phyloP scores from a whole-genome alignment of 805 yeast species.

The Candida pini region DNA sequence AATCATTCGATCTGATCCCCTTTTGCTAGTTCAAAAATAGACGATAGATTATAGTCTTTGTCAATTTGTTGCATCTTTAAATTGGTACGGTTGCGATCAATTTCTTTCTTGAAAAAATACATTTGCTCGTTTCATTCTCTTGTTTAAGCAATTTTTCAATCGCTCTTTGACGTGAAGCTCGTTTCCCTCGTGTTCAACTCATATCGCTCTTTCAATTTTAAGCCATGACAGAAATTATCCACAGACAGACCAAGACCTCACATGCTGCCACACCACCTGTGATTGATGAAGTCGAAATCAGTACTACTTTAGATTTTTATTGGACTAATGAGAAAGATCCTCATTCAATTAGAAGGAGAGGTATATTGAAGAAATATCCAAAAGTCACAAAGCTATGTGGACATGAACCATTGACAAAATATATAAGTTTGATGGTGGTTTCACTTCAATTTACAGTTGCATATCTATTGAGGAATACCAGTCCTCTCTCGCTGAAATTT shows the following conservation, averaged over 20 bases:
- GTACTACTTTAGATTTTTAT: slow-evolving; percentile 49
- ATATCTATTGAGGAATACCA: slow-evolving; percentile 49
- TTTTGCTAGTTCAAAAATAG: too few relatives aligned
- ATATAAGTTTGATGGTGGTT: slow-evolving; percentile 62
- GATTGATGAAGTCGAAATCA: slow-evolving; percentile 17
- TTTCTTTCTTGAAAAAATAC: too few relatives aligned
- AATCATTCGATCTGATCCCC: too few relatives aligned
- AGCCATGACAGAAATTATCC: slow-evolving; percentile 17
- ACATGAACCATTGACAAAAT: slow-evolving; percentile 81
- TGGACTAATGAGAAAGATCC: slow-evolving; percentile 85
- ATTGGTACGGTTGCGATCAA: too few relatives aligned
- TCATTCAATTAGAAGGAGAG: slow-evolving; percentile 67
- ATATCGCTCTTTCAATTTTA: too few relatives aligned
- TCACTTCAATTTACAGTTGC: slow-evolving; percentile 63
- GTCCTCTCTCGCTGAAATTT: slow-evolving; percentile 49
- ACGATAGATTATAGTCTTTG: too few relatives aligned
- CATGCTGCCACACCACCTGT: slow-evolving; percentile 20
- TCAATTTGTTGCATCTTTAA: too few relatives aligned
- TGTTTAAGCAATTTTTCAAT: too few relatives aligned
- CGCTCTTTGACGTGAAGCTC: too few relatives aligned
- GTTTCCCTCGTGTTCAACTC: too few relatives aligned
- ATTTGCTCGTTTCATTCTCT: too few relatives aligned
- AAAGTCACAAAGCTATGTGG: slow-evolving; percentile 77
- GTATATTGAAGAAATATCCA: slow-evolving; percentile 70
- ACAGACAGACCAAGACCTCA: slow-evolving; percentile 13